Conservation (phyloP, 345 rosid species). For the Aquilaria yunnanensis region DNA sequence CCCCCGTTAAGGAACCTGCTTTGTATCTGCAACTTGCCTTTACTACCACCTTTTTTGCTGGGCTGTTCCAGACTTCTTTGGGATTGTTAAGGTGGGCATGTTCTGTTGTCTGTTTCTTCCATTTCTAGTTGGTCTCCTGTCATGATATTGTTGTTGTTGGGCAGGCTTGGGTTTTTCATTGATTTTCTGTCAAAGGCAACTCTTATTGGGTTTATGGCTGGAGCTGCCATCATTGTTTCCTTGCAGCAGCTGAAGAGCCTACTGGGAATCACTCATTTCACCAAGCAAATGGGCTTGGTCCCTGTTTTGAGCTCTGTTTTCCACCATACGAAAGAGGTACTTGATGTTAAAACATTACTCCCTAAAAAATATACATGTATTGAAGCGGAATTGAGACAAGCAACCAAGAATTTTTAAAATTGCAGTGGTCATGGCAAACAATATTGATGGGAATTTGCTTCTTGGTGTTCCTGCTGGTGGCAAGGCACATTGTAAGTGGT, state of each 20-base stretch:
- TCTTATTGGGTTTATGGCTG: slow-evolving; percentile 93
- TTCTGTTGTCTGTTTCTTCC: neutral
- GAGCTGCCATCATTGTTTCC: slow-evolving; percentile 93
- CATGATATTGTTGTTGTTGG: neutral
- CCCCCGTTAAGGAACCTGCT: slow-evolving; percentile 52
- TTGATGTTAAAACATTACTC: neutral
- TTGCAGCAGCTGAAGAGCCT: slow-evolving; percentile 86
- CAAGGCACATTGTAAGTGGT: slow-evolving; percentile 75
- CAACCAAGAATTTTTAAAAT: neutral
- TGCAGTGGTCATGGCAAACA: slow-evolving; percentile 99
- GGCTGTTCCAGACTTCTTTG: slow-evolving; percentile 87
- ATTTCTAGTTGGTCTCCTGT: neutral
- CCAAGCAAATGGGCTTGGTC: slow-evolving; percentile 68
- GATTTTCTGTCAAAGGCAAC: slow-evolving; percentile 92
- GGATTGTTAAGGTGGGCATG: slow-evolving; percentile 66
- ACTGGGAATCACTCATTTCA: slow-evolving; percentile 92
- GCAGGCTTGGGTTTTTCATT: slow-evolving; percentile 85
- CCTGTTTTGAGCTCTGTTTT: slow-evolving; percentile 85
- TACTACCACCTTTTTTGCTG: slow-evolving; percentile 89
- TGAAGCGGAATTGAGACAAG: neutral
- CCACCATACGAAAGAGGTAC: slow-evolving; percentile 66
- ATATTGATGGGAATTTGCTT: slow-evolving; percentile 81
- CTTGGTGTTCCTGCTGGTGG: slow-evolving; percentile 55
- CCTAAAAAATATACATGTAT: too few relatives aligned
- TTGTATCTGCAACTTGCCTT: slow-evolving; percentile 88